A percentile compares a stretch with the other conserved stretches of the same genome.
Conservation (phyloP, 768 basidiomycete genomes). For the Amanita subjunquillea region DNA sequence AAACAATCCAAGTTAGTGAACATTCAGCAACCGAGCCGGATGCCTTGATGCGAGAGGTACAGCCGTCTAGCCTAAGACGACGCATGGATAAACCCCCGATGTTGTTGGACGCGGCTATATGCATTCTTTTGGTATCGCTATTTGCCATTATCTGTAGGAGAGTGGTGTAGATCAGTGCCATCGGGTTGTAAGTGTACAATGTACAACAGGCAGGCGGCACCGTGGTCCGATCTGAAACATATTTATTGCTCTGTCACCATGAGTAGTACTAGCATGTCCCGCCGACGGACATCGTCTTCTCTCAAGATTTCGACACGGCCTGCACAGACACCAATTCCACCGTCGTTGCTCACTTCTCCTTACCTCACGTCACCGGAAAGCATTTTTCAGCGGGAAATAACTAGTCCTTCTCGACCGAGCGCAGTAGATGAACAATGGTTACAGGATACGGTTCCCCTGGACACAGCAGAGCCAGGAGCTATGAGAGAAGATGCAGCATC, state of each 20-base stretch:
- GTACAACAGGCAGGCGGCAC: too few species aligned
- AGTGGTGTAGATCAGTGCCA: slow-evolving; percentile 20
- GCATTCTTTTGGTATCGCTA: slow-evolving; percentile 57
- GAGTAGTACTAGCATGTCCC: slow-evolving; percentile 6
- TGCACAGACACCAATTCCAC: slow-evolving; percentile 41
- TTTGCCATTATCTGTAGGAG: slow-evolving; percentile 61
- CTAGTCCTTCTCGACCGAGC: slow-evolving; percentile 27
- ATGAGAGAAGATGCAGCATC: background rate
- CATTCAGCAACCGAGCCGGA: background rate
- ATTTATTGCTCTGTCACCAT: background rate
- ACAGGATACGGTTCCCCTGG: slow-evolving; percentile 48
- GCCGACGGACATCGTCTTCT: slow-evolving; percentile 16
- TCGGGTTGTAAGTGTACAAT: background rate
- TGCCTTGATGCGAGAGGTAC: background rate
- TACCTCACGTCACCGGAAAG: slow-evolving; percentile 41
- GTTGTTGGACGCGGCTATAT: slow-evolving; percentile 65
- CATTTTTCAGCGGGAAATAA: slow-evolving; percentile 31
- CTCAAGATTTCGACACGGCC: slow-evolving; percentile 23
- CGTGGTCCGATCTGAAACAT: background rate
- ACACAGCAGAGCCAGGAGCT: slow-evolving; percentile 4
- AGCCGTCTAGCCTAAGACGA: slow-evolving; percentile 2
- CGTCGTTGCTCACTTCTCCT: slow-evolving; percentile 44
- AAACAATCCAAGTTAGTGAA: background rate
- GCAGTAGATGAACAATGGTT: slow-evolving; percentile 52
- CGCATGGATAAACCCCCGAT: slow-evolving; percentile 39